These are phyloP conservation scores for Salix arbutifolia DNA, from an alignment of 345 rosid genomes.

Conservation along the genomic window DNA sequence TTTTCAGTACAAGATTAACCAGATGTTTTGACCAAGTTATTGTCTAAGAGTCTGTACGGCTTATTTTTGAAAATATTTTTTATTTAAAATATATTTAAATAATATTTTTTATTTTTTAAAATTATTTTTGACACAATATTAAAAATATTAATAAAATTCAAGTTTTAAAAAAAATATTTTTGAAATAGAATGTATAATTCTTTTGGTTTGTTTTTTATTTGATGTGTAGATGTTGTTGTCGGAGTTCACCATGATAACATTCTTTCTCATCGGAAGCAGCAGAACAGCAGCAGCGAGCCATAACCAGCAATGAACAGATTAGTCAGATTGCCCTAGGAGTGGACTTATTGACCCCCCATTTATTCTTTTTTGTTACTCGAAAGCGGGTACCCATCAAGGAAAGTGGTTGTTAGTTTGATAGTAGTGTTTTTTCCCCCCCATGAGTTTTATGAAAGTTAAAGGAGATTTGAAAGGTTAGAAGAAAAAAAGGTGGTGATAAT, in stretches of 20 bases:
- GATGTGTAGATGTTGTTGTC: conserved; percentile 17
- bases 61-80: too few relatives aligned
- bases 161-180: too few relatives aligned
- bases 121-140: too few relatives aligned
- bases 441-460: not conserved
- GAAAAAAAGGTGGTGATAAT: not conserved
- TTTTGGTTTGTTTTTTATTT: not conserved
- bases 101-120: too few relatives aligned
- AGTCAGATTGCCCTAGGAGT: conserved; percentile 57
- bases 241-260: conserved; percentile 16
- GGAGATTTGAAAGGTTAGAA: not conserved
- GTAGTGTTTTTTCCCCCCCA: not conserved
- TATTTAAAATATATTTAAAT: too few relatives aligned
- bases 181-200: too few relatives aligned
- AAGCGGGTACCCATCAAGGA: too few relatives aligned
- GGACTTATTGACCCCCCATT: conserved; percentile 50
- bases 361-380: not conserved
- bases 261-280: conserved; percentile 26
- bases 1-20: not conserved
- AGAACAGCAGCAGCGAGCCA: conserved; percentile 18
- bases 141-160: too few relatives aligned
- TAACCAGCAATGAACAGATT: conserved; percentile 32
- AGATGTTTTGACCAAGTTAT: too few relatives aligned
- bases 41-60: too few relatives aligned
- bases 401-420: too few relatives aligned